phyloP scores from a whole-genome alignment of 768 basidiomycete species.

The Cyclocybe aegerita region DNA sequence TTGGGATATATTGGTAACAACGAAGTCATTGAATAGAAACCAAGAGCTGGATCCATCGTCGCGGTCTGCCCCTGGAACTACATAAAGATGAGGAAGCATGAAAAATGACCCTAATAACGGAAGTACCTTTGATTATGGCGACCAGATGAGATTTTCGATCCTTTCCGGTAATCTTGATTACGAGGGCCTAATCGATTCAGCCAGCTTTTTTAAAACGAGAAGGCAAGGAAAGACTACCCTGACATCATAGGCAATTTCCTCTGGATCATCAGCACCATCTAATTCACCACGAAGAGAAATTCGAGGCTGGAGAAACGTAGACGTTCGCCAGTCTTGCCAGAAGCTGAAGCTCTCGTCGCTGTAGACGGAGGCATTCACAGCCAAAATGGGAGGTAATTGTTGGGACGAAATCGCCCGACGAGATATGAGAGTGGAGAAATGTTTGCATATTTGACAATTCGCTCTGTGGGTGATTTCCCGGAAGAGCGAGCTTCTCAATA shows the following conservation, averaged over 20 bases:
- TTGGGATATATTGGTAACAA: slow-evolving; percentile 81
- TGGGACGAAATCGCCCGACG: slow-evolving; percentile 61
- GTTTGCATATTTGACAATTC: slow-evolving; percentile 81
- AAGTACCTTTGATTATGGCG: slow-evolving; percentile 77
- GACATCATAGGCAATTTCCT: slow-evolving; percentile 64
- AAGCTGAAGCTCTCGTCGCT: slow-evolving; percentile 69
- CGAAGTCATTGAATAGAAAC: slow-evolving; percentile 97
- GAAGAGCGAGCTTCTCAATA: slow-evolving; percentile 74
- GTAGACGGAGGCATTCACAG: slow-evolving; percentile 81
- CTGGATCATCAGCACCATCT: slow-evolving; percentile 55
- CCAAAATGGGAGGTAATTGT: slow-evolving; percentile 80
- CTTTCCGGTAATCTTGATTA: slow-evolving; percentile 77
- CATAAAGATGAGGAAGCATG: neutral
- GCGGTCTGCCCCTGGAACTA: slow-evolving; percentile 71
- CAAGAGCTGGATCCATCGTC: slow-evolving; percentile 57
- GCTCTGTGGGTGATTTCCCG: slow-evolving; percentile 86
- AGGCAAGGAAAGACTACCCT: slow-evolving; percentile 47
- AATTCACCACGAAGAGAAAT: slow-evolving; percentile 60
- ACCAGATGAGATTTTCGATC: slow-evolving; percentile 81
- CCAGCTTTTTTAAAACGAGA: neutral
- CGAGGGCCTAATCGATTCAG: slow-evolving; percentile 57
- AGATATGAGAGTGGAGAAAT: slow-evolving; percentile 70
- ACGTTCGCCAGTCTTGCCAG: slow-evolving; percentile 70
- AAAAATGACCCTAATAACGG: neutral
- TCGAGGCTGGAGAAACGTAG: slow-evolving; percentile 59